Evolutionary conservation across 2,329 filamentous ascomycete species (phyloP), one percentile per base, ranked within the genome.

Genomic region (Aspergillus neotritici): DNA sequence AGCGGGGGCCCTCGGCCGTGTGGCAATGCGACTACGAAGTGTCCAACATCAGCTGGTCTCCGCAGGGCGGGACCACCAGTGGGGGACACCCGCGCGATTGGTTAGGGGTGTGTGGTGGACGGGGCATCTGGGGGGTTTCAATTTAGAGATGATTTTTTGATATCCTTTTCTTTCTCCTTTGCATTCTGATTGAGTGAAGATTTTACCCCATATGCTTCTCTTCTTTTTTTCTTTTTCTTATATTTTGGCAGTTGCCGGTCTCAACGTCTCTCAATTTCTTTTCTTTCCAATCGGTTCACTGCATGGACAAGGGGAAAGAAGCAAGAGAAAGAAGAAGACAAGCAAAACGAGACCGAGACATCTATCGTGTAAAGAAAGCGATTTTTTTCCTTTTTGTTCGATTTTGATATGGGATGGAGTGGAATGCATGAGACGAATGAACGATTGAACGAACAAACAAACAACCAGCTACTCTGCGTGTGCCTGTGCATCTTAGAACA

Each of bases 11-110:
- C 4, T 65, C 67, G 2, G 69, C 68, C 5, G 65, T 63, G 15
- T 73, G 70, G 69, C 62, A 70, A 42, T 72, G 66, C 47, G 67
- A 69, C 34, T 72, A 68, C 48, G 70, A 73, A 55, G 61, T 73
- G 5, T 67, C 68, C 16, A 73, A 72, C 50, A 61, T 73, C 41
- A 72, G 67, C 47, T 73, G 70, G 70, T 70, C 70, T 7, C 70
- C 70, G 10, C 61, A 65, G 34, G 61, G 60, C 6, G 61, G 64
- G n/a, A 60, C 65, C 28, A 66, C 60, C 32, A 51, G 45, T 37
- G 48, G 59, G 5, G 57, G 62, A 9, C 57, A 62, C 11, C 55
- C 62, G 9, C 62, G 63, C 10, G 65, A 69, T 49, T 69, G 67
- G 67, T 54, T 73, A 29, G 69, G 70, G 5, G 68, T 72, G 14